phyloP scores from a whole-genome alignment of 1,139 yeast species.

The Suhomyces kunorum region DNA sequence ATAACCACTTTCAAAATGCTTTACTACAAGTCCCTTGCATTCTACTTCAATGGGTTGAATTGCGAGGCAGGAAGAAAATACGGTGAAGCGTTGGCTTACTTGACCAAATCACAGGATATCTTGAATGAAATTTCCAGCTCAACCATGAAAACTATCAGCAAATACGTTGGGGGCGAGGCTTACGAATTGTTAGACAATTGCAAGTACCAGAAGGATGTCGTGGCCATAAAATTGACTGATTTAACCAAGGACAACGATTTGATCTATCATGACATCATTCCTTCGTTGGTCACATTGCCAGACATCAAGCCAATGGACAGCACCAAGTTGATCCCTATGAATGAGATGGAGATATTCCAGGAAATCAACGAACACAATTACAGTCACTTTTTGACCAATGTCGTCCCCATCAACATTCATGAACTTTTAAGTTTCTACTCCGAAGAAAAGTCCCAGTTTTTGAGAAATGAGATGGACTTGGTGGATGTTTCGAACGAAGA shows the following conservation, averaged over 20 bases:
- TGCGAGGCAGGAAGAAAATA: slow-evolving; percentile 53
- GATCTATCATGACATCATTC: slow-evolving; percentile 78
- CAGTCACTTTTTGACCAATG: slow-evolving; percentile 64
- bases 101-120: slow-evolving; percentile 52
- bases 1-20: slow-evolving; percentile 49
- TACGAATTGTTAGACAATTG: slow-evolving; percentile 46
- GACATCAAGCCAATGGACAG: slow-evolving; percentile 75
- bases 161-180: slow-evolving; percentile 20
- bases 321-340: slow-evolving; percentile 62
- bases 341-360: slow-evolving; percentile 33
- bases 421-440: slow-evolving; percentile 85
- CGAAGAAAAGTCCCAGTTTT: slow-evolving; percentile 79
- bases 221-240: slow-evolving; percentile 46
- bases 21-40: slow-evolving; percentile 46
- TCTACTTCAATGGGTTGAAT: slow-evolving; percentile 54
- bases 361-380: slow-evolving; percentile 58
- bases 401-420: slow-evolving; percentile 84
- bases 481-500: slow-evolving; percentile 82
- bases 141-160: slow-evolving; percentile 30
- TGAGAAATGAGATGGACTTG: slow-evolving; percentile 73
- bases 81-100: slow-evolving; percentile 77
- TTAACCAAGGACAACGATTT: slow-evolving; percentile 83
- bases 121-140: slow-evolving; percentile 31
- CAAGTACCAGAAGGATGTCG: slow-evolving; percentile 48
- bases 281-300: slow-evolving; percentile 57